These are phyloP conservation scores for Zopfia rhizophila DNA, from an alignment of 2,329 filamentous ascomycete genomes.

Conservation along the genomic window DNA sequence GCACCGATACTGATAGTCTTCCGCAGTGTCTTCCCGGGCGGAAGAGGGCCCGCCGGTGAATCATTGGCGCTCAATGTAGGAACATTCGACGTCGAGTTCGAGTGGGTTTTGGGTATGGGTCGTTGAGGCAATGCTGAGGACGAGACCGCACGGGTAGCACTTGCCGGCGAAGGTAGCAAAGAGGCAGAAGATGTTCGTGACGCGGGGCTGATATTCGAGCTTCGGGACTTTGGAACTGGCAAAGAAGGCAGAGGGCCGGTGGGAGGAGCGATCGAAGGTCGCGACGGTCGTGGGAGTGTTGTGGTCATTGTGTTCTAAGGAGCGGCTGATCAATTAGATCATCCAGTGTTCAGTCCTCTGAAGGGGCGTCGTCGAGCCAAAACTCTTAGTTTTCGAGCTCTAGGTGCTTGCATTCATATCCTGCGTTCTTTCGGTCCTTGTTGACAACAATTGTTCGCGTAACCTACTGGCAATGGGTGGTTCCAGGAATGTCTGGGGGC, in stretches of 20 bases:
- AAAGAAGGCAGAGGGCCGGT: slow-evolving; percentile 77
- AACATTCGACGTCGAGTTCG: slow-evolving; percentile 52
- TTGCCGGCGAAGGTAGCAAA: slow-evolving; percentile 38
- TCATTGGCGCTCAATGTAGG: slow-evolving; percentile 59
- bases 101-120: slow-evolving; percentile 34
- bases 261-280: slow-evolving; percentile 71
- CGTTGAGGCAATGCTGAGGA: slow-evolving; percentile 45
- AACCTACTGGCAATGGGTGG: too few relatives aligned
- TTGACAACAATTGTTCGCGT: slow-evolving; percentile 8
- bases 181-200: slow-evolving; percentile 36
- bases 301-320: slow-evolving; percentile 53
- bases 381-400: slow-evolving; percentile 26
- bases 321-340: slow-evolving; percentile 2
- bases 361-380: slow-evolving; percentile 23
- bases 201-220: slow-evolving; percentile 55
- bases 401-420: slow-evolving; percentile 41
- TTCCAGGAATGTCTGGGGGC: slow-evolving; percentile 21
- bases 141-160: slow-evolving; percentile 41
- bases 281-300: slow-evolving; percentile 73
- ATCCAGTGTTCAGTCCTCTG: slow-evolving; percentile 6
- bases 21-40: slow-evolving; percentile 73
- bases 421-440: slow-evolving; percentile 18
- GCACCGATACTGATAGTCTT: slow-evolving; percentile 94
- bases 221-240: slow-evolving; percentile 76
- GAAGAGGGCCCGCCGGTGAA: slow-evolving; percentile 46